Conservation (phyloP, 768 basidiomycete species). For the Psilocybe sp. region DNA sequence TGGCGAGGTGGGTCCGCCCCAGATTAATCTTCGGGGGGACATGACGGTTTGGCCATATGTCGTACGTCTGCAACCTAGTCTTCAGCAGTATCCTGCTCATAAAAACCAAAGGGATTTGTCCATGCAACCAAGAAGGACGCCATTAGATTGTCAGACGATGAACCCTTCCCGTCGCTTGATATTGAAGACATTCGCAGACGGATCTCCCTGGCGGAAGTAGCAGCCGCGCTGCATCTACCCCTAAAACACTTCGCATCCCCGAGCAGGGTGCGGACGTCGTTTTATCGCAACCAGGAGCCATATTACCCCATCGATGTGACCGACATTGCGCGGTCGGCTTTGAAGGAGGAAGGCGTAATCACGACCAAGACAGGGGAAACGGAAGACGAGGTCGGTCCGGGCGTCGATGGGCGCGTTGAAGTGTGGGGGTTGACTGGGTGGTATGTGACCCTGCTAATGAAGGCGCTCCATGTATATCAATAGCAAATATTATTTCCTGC, state of each 20-base stretch:
- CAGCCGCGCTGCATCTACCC: constrained; percentile 69
- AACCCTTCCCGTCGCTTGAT: constrained; percentile 61
- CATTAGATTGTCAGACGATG: constrained; percentile 17
- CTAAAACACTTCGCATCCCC: constrained; percentile 47
- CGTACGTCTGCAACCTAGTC: constrained; percentile 36
- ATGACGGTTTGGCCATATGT: constrained; percentile 76
- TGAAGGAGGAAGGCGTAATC: constrained; percentile 17
- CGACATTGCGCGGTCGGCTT: constrained; percentile 41
- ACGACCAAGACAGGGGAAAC: constrained; percentile 27
- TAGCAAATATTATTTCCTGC: constrained; percentile 16
- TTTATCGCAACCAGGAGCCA: constrained; percentile 54
- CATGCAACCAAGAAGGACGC: constrained; percentile 12
- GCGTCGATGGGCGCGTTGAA: constrained; percentile 50
- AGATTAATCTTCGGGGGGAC: constrained; percentile 52
- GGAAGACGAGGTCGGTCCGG: constrained; percentile 40
- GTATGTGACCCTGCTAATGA: constrained; percentile 70
- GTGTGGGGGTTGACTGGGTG: constrained; percentile 86
- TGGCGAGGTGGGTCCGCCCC: constrained; percentile 62
- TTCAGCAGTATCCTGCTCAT: background rate
- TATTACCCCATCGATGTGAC: constrained; percentile 72
- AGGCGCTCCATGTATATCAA: constrained; percentile 45
- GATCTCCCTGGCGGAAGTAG: constrained; percentile 63
- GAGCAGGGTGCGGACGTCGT: constrained; percentile 42
- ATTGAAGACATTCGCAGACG: constrained; percentile 41
- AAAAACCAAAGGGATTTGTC: constrained; percentile 25